Base-by-base conservation (phyloP, 148 eudicot species). In the Talinum fruticosum region DNA sequence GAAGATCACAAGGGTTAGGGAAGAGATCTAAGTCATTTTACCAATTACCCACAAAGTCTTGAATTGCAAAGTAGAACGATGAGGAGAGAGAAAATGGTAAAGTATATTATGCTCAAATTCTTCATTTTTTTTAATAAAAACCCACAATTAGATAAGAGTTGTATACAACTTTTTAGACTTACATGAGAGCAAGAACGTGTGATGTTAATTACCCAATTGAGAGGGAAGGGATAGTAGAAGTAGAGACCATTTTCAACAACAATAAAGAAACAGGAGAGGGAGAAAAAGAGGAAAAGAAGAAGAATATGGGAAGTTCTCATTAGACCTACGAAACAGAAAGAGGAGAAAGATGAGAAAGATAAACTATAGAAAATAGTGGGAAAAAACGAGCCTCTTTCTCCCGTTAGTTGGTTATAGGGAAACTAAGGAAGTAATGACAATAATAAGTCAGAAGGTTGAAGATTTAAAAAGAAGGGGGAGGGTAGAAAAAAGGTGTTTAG, bases 1-100 rank as follows among this genome's bases (percentile, higher is more conserved):
- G n/a, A n/a, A n/a, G n/a, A n/a, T n/a, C 97, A 87, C 97, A 93
- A 69, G 97, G 97, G 76, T 93, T 93, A 49, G 98, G 98, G 82
- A 84, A 93, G 65, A 93, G 96, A 84, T 89, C 89, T 36, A 96
- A 88, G 10, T 96, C 98, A 85, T 91, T 93, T 96, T 96, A 93
- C 83, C 72, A 81, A 64, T 86, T 80, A 30, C 98, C 97, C 72
- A 93, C 89, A 87, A 93, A 91, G 29, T 96, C 96, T 74, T 91
- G 94, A 78, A 93, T 93, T 13, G 91, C 86, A 62, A 88, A 86
- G 80, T 89, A 90, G 34, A 93, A 89, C 16, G 12, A 87, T 16
- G 28, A 82, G 59, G 30, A 91, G 28, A 64, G 69, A 81, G 30
- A 81, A 6, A 70, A 86, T 44, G 7, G 33, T 54, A 44, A 4